Conservation (phyloP, 1,139 yeast species). For the Saccharomycopsis crataegensis region DNA sequence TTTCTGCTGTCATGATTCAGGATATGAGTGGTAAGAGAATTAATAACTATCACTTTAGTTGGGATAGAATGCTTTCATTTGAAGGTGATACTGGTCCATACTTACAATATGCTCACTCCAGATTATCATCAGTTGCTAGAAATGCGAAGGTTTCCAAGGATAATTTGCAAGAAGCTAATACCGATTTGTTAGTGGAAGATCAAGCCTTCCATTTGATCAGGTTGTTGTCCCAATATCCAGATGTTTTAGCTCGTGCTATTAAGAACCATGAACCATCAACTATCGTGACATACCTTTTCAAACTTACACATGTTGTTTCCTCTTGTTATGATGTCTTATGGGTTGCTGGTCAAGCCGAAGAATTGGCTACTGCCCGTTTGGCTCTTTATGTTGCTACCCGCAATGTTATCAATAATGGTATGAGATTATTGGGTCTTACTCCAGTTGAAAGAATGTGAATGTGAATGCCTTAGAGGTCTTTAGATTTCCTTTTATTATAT, state of each 20-base stretch:
- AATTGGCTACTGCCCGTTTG: constrained; percentile 83
- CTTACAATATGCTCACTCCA: constrained; percentile 96
- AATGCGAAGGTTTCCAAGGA: constrained; percentile 46
- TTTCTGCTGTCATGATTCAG: constrained; percentile 97
- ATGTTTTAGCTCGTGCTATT: constrained; percentile 73
- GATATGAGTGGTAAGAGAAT: constrained; percentile 98
- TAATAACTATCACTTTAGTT: constrained; percentile 92
- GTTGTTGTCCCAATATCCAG: constrained; percentile 86
- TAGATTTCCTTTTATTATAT: neutral
- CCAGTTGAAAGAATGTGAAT: constrained; percentile 97
- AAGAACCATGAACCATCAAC: constrained; percentile 92
- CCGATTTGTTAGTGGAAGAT: constrained; percentile 66
- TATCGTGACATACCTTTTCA: constrained; percentile 87
- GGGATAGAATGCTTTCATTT: constrained; percentile 97
- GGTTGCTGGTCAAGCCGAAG: constrained; percentile 95
- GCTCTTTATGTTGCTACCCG: constrained; percentile 89
- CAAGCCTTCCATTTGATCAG: constrained; percentile 70
- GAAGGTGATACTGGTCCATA: constrained; percentile 99
- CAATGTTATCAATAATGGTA: constrained; percentile 86
- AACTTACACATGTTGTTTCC: constrained; percentile 86
- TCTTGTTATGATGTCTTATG: constrained; percentile 92
- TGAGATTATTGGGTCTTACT: constrained; percentile 84
- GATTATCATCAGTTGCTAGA: constrained; percentile 92
- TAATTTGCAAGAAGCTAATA: constrained; percentile 46
- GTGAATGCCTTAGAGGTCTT: neutral